These are phyloP conservation scores for Botrytis medusae DNA, from an alignment of 2,329 filamentous ascomycete genomes.

Conservation along the genomic window DNA sequence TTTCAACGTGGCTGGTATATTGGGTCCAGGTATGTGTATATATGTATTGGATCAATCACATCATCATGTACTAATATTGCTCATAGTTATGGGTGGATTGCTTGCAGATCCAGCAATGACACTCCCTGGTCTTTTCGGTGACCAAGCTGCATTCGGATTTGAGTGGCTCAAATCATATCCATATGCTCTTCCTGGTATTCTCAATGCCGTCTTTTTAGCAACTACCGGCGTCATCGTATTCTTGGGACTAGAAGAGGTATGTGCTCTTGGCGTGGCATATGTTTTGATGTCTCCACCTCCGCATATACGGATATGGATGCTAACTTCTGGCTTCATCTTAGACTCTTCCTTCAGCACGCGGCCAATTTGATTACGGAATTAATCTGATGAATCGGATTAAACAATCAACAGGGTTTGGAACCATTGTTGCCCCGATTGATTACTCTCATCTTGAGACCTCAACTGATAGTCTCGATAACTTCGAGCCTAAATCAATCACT, in stretches of 20 bases:
- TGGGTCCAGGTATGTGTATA: constrained; percentile 54
- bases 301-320: neutral
- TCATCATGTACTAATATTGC: constrained; percentile 16
- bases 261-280: constrained; percentile 8
- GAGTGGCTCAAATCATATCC: constrained; percentile 43
- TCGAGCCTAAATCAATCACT: constrained; percentile 11
- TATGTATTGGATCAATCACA: constrained; percentile 1
- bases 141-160: constrained; percentile 41
- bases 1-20: constrained; percentile 58
- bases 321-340: constrained; percentile 5
- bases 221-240: constrained; percentile 38
- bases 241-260: constrained; percentile 38
- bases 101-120: constrained; percentile 45
- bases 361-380: constrained; percentile 17
- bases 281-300: neutral
- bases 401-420: constrained; percentile 13
- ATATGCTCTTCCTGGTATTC: constrained; percentile 45
- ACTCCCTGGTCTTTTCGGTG: constrained; percentile 36
- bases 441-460: constrained; percentile 25
- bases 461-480: neutral
- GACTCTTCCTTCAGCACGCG: constrained; percentile 21
- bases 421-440: constrained; percentile 17
- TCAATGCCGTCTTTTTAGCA: constrained; percentile 40
- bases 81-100: constrained; percentile 42
- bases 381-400: constrained; percentile 17